Conservation (phyloP, 768 basidiomycete genomes). For the Amanita rubescens region DNA sequence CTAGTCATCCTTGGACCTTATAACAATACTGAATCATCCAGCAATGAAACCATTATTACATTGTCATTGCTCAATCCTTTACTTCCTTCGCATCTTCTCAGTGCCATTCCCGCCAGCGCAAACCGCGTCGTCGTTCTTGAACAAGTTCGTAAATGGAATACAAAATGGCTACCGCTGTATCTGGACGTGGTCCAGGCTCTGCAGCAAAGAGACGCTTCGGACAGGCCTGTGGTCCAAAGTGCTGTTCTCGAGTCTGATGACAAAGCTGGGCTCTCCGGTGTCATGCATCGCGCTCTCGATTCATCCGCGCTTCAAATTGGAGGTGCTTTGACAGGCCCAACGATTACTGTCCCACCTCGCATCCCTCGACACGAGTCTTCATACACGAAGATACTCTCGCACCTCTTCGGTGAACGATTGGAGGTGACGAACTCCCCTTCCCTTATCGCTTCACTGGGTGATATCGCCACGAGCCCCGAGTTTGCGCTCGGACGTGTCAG, state of each 20-base stretch:
- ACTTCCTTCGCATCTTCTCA: slow-evolving; percentile 48
- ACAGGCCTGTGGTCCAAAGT: slow-evolving; percentile 50
- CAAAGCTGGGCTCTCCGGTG: slow-evolving; percentile 21
- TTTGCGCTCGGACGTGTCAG: slow-evolving; percentile 90
- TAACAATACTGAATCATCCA: slow-evolving; percentile 36
- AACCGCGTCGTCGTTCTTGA: slow-evolving; percentile 76
- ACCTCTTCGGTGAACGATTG: slow-evolving; percentile 72
- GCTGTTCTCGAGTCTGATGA: slow-evolving; percentile 49
- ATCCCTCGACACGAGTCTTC: slow-evolving; percentile 88
- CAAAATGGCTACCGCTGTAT: slow-evolving; percentile 84
- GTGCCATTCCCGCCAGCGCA: slow-evolving; percentile 52
- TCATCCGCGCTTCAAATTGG: slow-evolving; percentile 32
- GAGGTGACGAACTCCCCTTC: slow-evolving; percentile 82
- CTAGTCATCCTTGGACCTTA: slow-evolving; percentile 64
- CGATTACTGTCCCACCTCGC: slow-evolving; percentile 33
- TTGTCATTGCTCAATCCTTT: slow-evolving; percentile 68
- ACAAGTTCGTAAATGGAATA: slow-evolving; percentile 67
- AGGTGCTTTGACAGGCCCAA: slow-evolving; percentile 17
- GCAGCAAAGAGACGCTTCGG: slow-evolving; percentile 46
- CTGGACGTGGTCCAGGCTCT: slow-evolving; percentile 72
- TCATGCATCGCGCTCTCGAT: slow-evolving; percentile 36
- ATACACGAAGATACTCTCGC: slow-evolving; percentile 82
- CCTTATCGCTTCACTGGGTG: slow-evolving; percentile 61
- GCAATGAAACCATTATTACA: slow-evolving; percentile 49
- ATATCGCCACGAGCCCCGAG: slow-evolving; percentile 83